phyloP scores from a whole-genome alignment of 345 rosid genomes.

The Hirschfeldia incana region DNA sequence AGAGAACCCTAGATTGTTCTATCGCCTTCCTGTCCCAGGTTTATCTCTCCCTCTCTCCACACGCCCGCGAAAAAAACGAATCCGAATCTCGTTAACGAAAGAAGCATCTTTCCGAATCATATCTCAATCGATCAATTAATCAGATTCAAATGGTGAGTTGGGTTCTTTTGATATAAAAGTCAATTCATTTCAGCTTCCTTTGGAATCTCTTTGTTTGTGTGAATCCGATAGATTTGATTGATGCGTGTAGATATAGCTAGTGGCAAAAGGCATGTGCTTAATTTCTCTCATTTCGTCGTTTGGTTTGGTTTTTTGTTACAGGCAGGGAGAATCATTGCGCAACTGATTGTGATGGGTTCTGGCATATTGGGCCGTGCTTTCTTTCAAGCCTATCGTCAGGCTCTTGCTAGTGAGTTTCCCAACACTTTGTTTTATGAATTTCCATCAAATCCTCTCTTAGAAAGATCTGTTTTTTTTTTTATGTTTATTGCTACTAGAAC shows the following conservation, averaged over 20 bases:
- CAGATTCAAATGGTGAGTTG: slow-evolving; percentile 32
- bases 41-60: background rate
- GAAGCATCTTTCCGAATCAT: background rate
- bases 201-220: background rate
- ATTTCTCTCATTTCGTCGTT: background rate
- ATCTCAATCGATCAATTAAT: background rate
- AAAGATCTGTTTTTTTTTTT: background rate
- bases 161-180: background rate
- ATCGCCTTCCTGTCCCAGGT: background rate
- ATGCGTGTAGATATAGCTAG: background rate
- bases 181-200: background rate
- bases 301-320: background rate
- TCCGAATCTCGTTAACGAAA: background rate
- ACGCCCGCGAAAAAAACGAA: background rate
- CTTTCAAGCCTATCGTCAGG: slow-evolving; percentile 92
- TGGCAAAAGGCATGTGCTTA: background rate
- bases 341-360: slow-evolving; percentile 79
- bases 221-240: slow-evolving; percentile 5
- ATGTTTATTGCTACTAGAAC: background rate
- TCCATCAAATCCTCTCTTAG: background rate
- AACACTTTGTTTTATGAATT: background rate
- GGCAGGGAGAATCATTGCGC: slow-evolving; percentile 84
- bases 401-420: slow-evolving; percentile 64
- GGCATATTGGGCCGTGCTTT: slow-evolving; percentile 77
- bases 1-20: slow-evolving; percentile 38